Evolutionary conservation across 331 rosid species (phyloP).

Genomic region (Quercus tomentella): DNA sequence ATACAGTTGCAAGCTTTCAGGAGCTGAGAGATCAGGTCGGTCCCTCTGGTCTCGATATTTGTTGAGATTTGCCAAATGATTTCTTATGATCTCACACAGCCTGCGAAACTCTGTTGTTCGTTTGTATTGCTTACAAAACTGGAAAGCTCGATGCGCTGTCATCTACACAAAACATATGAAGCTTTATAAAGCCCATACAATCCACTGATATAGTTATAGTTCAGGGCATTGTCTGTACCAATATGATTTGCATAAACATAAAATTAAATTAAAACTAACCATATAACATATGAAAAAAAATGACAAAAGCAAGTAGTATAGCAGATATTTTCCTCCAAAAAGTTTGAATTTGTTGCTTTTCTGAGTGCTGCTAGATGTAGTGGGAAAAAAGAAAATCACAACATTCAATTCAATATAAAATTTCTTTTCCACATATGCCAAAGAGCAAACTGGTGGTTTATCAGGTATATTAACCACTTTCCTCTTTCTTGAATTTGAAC

Average conservation of each 20-base stretch:
- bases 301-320: background rate
- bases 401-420: background rate
- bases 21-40: conserved; percentile 82
- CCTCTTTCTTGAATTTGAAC: background rate
- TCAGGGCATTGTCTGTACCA: background rate
- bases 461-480: background rate
- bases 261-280: background rate
- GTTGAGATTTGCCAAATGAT: conserved; percentile 81
- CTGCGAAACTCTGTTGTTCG: conserved; percentile 90
- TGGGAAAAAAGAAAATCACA: background rate
- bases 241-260: background rate
- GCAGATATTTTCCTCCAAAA: background rate
- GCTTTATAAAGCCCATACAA: background rate
- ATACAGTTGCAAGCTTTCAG: conserved; percentile 89
- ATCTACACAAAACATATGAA: conserved; percentile 45
- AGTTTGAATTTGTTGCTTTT: no score
- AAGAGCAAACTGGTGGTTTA: background rate
- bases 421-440: background rate
- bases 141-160: conserved; percentile 99
- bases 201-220: background rate
- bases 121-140: conserved; percentile 94
- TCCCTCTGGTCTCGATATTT: conserved; percentile 96
- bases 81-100: conserved; percentile 87
- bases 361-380: no score
- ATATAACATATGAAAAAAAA: background rate